Conservation (phyloP, 257 asterid genomes). For the Capsicum rhomboideum region DNA sequence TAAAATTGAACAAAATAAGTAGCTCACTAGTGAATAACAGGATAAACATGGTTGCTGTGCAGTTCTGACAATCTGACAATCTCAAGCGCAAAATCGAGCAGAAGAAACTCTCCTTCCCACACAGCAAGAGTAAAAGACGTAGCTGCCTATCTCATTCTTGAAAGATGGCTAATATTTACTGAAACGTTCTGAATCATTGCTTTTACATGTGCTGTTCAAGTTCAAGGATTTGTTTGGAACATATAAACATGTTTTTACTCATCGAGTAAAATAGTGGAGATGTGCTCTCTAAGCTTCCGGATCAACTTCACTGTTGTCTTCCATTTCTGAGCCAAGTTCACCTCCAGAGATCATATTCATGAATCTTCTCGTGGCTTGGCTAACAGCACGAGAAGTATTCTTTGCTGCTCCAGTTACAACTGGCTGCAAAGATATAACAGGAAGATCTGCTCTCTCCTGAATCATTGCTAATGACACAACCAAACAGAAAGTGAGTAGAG, state of each 20-base stretch:
- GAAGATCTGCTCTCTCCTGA: slow-evolving; percentile 88
- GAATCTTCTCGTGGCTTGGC: slow-evolving; percentile 60
- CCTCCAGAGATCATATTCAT: slow-evolving; percentile 61
- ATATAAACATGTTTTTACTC: background rate
- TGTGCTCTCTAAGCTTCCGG: slow-evolving; percentile 1
- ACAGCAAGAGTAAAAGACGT: background rate
- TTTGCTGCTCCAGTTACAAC: slow-evolving; percentile 83
- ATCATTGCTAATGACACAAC: slow-evolving; percentile 60
- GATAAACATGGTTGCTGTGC: background rate
- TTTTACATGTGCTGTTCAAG: background rate
- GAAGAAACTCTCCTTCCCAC: background rate
- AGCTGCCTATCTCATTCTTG: background rate
- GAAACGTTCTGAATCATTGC: background rate
- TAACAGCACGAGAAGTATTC: slow-evolving; percentile 75
- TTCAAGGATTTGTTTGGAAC: background rate
- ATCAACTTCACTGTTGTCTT: slow-evolving; percentile 27
- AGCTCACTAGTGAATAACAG: background rate
- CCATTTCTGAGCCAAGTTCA: slow-evolving; percentile 32
- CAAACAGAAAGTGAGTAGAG: background rate
- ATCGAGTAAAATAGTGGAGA: background rate
- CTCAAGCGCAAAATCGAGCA: background rate
- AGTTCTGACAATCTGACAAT: background rate
- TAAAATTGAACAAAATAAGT: background rate
- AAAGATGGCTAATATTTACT: background rate
- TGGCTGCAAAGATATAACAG: slow-evolving; percentile 75